phyloP scores from a whole-genome alignment of 2,329 filamentous ascomycete genomes.

The Fusarium sp. region DNA sequence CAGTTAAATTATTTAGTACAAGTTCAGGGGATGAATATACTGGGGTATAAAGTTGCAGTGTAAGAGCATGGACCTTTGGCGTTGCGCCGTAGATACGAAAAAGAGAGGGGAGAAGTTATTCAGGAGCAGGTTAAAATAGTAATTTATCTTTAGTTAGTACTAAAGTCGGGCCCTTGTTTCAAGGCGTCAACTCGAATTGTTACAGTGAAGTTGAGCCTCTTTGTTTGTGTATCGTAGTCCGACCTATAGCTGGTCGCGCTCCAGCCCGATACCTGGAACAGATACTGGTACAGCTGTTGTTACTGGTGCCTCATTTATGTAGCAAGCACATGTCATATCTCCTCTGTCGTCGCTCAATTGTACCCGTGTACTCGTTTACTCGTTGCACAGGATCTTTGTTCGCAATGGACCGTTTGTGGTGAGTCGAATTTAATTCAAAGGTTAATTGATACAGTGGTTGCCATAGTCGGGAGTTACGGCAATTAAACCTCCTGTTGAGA shows the following conservation, averaged over 20 bases:
- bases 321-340: neutral
- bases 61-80: slow-evolving; percentile 36
- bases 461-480: slow-evolving; percentile 21
- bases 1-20: slow-evolving; percentile 42
- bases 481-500: slow-evolving; percentile 20
- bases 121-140: slow-evolving; percentile 8
- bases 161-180: slow-evolving; percentile 7
- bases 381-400: slow-evolving; percentile 5
- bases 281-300: neutral
- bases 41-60: slow-evolving; percentile 35
- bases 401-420: neutral
- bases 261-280: neutral
- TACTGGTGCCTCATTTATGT: neutral
- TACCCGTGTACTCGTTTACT: neutral
- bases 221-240: slow-evolving; percentile 13
- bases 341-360: neutral
- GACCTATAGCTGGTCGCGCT: neutral
- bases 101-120: slow-evolving; percentile 15
- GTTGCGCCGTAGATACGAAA: slow-evolving; percentile 35
- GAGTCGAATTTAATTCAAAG: slow-evolving; percentile 10
- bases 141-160: neutral
- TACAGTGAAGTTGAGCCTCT: slow-evolving; percentile 20
- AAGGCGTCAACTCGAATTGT: slow-evolving; percentile 12
- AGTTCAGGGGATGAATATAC: slow-evolving; percentile 39
- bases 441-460: neutral